These are phyloP conservation scores for Tylopilus sp. DNA, from an alignment of 768 basidiomycete genomes.

Conservation along the genomic window DNA sequence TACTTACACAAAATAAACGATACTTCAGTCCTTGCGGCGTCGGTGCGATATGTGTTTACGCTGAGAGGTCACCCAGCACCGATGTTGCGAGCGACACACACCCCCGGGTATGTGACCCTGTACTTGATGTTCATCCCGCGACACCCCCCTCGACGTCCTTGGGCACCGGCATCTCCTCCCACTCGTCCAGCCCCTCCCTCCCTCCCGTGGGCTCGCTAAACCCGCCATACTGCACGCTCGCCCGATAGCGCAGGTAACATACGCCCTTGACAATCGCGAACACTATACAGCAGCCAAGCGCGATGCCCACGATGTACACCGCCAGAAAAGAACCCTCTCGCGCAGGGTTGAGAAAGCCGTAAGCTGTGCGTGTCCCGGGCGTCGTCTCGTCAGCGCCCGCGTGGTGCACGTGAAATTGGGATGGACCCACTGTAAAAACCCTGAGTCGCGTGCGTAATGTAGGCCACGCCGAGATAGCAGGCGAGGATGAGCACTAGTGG, in stretches of 20 bases:
- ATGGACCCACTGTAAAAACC: constrained; percentile 60
- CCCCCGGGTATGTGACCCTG: no score
- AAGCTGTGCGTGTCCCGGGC: not conserved
- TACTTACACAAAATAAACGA: no score
- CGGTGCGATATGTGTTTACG: no score
- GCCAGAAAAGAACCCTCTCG: constrained; percentile 44
- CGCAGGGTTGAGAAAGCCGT: constrained; percentile 66
- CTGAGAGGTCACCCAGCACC: no score
- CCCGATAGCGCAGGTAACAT: constrained; percentile 36
- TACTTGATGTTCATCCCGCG: no score
- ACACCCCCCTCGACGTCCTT: constrained; percentile 7
- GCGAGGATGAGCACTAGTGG: constrained; percentile 48
- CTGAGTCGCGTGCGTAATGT: constrained; percentile 58
- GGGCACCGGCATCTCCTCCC: constrained; percentile 38
- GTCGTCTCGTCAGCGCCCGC: no score
- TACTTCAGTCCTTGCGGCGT: no score
- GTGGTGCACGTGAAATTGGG: no score
- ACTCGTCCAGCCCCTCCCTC: constrained; percentile 38
- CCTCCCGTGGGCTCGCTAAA: constrained; percentile 1
- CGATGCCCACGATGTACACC: constrained; percentile 62
- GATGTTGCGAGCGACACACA: no score
- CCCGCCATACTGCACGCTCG: constrained; percentile 20
- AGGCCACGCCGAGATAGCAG: constrained; percentile 63
- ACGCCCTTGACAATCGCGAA: constrained; percentile 47
- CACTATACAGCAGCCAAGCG: constrained; percentile 45